These are phyloP conservation scores for Phytophthora aleatoria DNA, from an alignment of 352 stramenopile genomes.

Conservation along the genomic window DNA sequence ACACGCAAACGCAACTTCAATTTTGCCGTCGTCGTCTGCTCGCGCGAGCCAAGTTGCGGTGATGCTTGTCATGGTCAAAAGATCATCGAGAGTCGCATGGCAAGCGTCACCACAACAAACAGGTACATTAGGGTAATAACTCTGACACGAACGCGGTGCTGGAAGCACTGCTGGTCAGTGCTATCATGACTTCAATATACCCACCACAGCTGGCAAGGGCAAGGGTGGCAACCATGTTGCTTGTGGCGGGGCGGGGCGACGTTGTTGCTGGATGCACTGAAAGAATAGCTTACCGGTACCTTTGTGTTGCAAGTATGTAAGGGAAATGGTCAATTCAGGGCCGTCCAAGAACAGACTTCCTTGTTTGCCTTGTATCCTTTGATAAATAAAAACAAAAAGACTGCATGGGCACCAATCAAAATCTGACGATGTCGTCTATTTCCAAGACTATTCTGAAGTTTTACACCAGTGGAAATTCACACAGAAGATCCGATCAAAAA, in stretches of 20 bases:
- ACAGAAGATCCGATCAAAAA: too few relatives aligned
- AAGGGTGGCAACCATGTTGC: background rate
- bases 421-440: too few relatives aligned
- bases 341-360: too few relatives aligned
- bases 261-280: constrained; percentile 10
- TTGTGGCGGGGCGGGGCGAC: background rate
- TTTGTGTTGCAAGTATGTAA: background rate
- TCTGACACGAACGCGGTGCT: background rate
- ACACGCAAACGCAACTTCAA: constrained; percentile 31
- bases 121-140: background rate
- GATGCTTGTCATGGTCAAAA: constrained; percentile 1
- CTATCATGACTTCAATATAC: too few relatives aligned
- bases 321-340: too few relatives aligned
- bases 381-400: too few relatives aligned
- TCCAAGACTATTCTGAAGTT: too few relatives aligned
- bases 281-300: constrained; percentile 4
- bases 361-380: too few relatives aligned
- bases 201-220: constrained; percentile 2
- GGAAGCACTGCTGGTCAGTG: background rate
- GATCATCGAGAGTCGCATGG: background rate
- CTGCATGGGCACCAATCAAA: too few relatives aligned
- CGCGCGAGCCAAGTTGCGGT: background rate
- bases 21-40: constrained; percentile 15
- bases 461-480: too few relatives aligned
- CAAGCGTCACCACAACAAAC: background rate